phyloP scores from a whole-genome alignment of 2,329 filamentous ascomycete species.

The Geosmithia flava region DNA sequence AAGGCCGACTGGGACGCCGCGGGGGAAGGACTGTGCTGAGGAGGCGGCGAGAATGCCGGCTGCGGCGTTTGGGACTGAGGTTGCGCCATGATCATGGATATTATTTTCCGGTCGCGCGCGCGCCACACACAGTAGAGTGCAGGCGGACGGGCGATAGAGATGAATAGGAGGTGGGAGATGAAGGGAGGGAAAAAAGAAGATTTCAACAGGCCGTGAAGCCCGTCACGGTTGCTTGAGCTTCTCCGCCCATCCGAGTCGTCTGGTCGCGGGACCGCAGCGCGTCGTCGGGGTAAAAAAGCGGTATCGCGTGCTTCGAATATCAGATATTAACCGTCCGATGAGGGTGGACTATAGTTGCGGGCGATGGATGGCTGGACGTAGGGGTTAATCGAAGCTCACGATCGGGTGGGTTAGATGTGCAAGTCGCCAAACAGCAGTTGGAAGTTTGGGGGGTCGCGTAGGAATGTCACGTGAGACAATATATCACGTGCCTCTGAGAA shows the following conservation, averaged over 20 bases:
- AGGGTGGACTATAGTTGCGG: not conserved
- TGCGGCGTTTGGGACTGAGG: constrained; percentile 38
- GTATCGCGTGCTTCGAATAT: not conserved
- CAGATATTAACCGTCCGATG: not conserved
- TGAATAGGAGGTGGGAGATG: not conserved
- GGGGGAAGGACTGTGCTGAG: constrained; percentile 49
- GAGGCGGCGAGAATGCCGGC: constrained; percentile 45
- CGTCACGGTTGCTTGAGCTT: constrained; percentile 26
- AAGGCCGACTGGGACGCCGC: constrained; percentile 40
- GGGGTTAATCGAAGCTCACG: not conserved
- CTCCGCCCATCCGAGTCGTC: constrained; percentile 30
- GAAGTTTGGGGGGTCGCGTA: not conserved
- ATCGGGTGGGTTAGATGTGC: not conserved
- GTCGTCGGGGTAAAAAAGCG: not conserved
- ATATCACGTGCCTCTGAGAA: not conserved
- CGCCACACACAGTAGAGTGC: constrained; percentile 2
- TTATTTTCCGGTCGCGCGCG: not conserved
- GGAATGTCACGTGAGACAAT: not conserved
- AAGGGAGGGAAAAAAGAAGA: constrained; percentile 3
- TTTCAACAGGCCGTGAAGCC: constrained; percentile 36
- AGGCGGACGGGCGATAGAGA: not conserved
- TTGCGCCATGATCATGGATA: constrained; percentile 38
- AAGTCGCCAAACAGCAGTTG: not conserved
- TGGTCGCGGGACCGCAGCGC: not conserved
- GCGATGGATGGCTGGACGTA: not conserved